phyloP scores from a whole-genome alignment of 2,329 filamentous ascomycete species.

The Cladosporium sp. region DNA sequence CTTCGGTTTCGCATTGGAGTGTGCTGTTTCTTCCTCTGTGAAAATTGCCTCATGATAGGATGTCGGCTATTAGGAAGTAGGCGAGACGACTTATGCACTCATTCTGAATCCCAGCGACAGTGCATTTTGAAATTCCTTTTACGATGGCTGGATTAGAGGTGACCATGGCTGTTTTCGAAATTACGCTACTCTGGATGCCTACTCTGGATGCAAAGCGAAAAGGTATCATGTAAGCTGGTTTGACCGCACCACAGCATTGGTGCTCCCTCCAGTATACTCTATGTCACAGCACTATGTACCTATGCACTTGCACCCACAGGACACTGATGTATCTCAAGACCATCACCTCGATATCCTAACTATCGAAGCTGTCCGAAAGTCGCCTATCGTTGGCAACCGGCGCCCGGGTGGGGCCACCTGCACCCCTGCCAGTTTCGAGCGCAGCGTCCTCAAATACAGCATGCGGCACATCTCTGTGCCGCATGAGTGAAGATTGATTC shows the following conservation, averaged over 20 bases:
- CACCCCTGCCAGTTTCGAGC: neutral
- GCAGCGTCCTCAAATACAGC: neutral
- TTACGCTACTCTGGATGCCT: neutral
- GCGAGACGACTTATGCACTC: neutral
- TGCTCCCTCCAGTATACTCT: neutral
- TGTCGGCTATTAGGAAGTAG: neutral
- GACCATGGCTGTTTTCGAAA: neutral
- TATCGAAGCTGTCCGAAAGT: neutral
- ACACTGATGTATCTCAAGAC: neutral
- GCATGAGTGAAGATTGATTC: neutral
- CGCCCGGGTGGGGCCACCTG: neutral
- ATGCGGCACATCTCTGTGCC: neutral
- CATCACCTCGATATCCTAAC: neutral
- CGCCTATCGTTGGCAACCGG: neutral
- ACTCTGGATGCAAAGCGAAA: neutral
- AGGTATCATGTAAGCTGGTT: neutral
- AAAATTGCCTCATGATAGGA: neutral
- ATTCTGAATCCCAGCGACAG: neutral
- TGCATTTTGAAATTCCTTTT: neutral
- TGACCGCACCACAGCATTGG: neutral
- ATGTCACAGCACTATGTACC: neutral
- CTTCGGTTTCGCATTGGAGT: slow-evolving; percentile 17
- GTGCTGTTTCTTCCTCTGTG: neutral
- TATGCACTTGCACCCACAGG: neutral
- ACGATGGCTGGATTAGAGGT: neutral